Evolutionary conservation across 2,329 filamentous ascomycete species (phyloP).

Genomic region (Diaporthe sp.): DNA sequence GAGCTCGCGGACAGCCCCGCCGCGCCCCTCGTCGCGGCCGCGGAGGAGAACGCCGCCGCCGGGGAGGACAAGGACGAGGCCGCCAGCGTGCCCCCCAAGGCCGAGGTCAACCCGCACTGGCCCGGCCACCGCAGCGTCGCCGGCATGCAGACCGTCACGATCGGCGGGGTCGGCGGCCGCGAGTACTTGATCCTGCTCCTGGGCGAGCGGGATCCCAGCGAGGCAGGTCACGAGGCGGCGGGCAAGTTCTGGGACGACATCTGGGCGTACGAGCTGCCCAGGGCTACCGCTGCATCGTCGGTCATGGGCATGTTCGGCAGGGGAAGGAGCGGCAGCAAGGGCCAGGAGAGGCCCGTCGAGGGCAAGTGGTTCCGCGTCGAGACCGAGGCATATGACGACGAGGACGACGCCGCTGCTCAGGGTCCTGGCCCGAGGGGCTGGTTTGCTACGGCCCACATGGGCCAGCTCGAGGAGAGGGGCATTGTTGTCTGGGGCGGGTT

Average conservation of each 20-base stretch:
- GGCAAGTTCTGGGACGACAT: conserved; percentile 72
- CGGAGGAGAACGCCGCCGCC: conserved; percentile 38
- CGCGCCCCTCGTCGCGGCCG: conserved; percentile 47
- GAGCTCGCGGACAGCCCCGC: conserved; percentile 41
- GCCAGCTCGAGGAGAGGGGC: conserved; percentile 71
- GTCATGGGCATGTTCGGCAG: conserved; percentile 58
- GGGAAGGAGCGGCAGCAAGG: conserved; percentile 34
- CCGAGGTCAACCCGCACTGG: conserved; percentile 51
- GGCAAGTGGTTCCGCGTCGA: conserved; percentile 70
- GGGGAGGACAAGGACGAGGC: conserved; percentile 53
- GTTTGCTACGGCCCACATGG: conserved; percentile 69
- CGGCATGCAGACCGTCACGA: conserved; percentile 67
- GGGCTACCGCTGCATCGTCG: conserved; percentile 66
- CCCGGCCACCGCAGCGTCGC: conserved; percentile 68
- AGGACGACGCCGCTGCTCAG: conserved; percentile 58
- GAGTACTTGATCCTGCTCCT: conserved; percentile 75
- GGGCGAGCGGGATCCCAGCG: conserved; percentile 67
- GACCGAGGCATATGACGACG: conserved; percentile 65
- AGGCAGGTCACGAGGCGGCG: conserved; percentile 63
- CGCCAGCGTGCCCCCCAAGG: conserved; percentile 36
- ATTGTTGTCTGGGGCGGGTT: conserved; percentile 74
- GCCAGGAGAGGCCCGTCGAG: conserved; percentile 62
- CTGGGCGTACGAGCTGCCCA: conserved; percentile 75
- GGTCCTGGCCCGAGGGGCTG: conserved; percentile 69
- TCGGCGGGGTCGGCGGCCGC: conserved; percentile 65